Evolutionary conservation across 148 eudicot species (phyloP), one percentile per base, ranked within the genome.

Genomic region (Vaccinium myrtillus): DNA sequence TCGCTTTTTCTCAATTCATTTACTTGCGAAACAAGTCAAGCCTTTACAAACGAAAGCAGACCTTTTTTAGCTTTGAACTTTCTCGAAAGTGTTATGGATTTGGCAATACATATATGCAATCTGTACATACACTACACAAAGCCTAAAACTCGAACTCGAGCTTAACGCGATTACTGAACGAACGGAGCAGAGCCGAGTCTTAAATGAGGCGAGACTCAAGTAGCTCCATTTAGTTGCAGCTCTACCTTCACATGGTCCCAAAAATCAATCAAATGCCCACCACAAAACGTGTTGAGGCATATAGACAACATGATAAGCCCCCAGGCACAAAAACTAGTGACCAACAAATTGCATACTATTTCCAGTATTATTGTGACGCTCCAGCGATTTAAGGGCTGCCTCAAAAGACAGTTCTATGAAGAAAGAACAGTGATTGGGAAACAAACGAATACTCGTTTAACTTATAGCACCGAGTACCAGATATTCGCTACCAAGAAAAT

Each of bases 251-350:
- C 74, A 69, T 69, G 74, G 74, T 13, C 74, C 74, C 74, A 69
- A 69, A 69, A 27, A 0, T 69, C 39, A 30, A 12, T 69, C 39
- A 69, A 69, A 59, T 65, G 14, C 65, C 48, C 54, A 46, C 83
- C 83, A 81, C 75, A 81, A 81, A 61, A 43, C 8, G 21, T 36
- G 23, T 21, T 7, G 6, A 80, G 71, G 73, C 83, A 39, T 6
- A 5, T 6, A 5, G 32, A 16, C 36, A 61, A 80, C 1, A 61
- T 43, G 83, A 80, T 43, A 61, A 59, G 51, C 63, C 81, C 81
- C 81, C 4, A 59, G 39, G 16, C 63, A 54, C 46, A 27, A 48
- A 18, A 53, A 18, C 69, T 56, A 18, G 49, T 18, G 67, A 27
- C 7, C 16, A 30, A 9, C 6, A 6, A 21, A 32, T 21, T 23